Conservation (phyloP, 768 basidiomycete species). For the Neoboletus magnificus region DNA sequence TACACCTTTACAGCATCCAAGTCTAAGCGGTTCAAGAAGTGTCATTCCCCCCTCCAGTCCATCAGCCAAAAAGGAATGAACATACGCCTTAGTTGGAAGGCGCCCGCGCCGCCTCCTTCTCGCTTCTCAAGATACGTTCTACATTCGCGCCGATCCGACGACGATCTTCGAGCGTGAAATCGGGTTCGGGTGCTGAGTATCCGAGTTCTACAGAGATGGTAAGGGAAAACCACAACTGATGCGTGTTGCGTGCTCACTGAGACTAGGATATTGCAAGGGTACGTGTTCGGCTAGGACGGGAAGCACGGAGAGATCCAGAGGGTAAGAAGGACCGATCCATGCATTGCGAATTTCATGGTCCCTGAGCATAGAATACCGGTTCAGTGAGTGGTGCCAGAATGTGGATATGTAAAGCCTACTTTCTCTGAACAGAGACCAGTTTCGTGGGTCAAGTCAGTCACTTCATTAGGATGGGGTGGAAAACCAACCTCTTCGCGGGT, state of each 20-base stretch:
- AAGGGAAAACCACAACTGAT: neutral
- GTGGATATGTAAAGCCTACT: conserved; percentile 34
- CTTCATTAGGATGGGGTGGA: neutral
- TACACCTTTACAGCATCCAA: neutral
- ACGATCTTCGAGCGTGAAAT: conserved; percentile 58
- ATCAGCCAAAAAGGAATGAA: no score
- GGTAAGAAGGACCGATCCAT: conserved; percentile 72
- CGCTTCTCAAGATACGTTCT: conserved; percentile 53
- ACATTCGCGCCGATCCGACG: conserved; percentile 57
- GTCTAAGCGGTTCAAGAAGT: neutral
- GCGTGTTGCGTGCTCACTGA: conserved; percentile 43
- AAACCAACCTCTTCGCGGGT: conserved; percentile 63
- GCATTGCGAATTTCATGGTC: conserved; percentile 70
- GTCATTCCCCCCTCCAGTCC: neutral
- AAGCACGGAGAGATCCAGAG: conserved; percentile 58
- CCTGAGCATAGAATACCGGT: conserved; percentile 30
- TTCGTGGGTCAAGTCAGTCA: neutral
- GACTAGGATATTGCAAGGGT: conserved; percentile 66
- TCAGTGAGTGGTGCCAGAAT: neutral
- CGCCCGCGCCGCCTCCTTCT: conserved; percentile 69
- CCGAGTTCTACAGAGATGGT: conserved; percentile 50
- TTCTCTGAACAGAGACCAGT: conserved; percentile 38
- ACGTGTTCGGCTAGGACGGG: conserved; percentile 49
- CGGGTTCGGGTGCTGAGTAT: conserved; percentile 53
- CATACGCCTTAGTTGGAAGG: conserved; percentile 33